Conservation (phyloP, 2,329 filamentous ascomycete species). For the Aureobasidium sp. region DNA sequence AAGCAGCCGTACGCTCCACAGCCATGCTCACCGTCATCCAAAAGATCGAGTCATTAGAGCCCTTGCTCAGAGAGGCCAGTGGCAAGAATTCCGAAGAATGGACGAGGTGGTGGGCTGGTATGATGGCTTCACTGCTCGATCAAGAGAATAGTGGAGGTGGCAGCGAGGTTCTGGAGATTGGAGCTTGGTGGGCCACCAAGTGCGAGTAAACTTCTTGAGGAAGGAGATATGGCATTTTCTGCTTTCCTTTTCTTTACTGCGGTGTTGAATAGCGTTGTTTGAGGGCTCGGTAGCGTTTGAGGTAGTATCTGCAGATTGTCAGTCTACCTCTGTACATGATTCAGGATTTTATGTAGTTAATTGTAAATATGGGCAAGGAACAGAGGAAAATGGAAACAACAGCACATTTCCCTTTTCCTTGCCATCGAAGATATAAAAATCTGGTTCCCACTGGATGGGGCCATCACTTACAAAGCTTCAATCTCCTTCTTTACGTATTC, state of each 20-base stretch:
- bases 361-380: not conserved
- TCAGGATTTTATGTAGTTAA: not conserved
- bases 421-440: not conserved
- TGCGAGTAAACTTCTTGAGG: not conserved
- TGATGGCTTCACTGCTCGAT: slow-evolving; percentile 76
- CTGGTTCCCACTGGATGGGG: slow-evolving; percentile 6
- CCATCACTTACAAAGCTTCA: slow-evolving; percentile 70
- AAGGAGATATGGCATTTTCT: not conserved
- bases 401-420: not conserved
- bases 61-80: slow-evolving; percentile 69
- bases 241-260: slow-evolving; percentile 1
- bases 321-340: not conserved
- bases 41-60: slow-evolving; percentile 78
- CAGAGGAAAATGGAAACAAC: not conserved
- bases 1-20: slow-evolving; percentile 66
- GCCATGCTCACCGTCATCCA: slow-evolving; percentile 76
- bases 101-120: slow-evolving; percentile 79
- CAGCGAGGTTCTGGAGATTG: slow-evolving; percentile 72
- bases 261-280: slow-evolving; percentile 60
- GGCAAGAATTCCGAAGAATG: slow-evolving; percentile 87
- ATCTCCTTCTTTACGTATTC: slow-evolving; percentile 94
- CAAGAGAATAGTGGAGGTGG: slow-evolving; percentile 63
- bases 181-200: slow-evolving; percentile 57
- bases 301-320: slow-evolving; percentile 60
- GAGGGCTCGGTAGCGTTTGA: slow-evolving; percentile 82